Base-by-base conservation (phyloP, 352 stramenopile species). In the Achlya hypogyna region DNA sequence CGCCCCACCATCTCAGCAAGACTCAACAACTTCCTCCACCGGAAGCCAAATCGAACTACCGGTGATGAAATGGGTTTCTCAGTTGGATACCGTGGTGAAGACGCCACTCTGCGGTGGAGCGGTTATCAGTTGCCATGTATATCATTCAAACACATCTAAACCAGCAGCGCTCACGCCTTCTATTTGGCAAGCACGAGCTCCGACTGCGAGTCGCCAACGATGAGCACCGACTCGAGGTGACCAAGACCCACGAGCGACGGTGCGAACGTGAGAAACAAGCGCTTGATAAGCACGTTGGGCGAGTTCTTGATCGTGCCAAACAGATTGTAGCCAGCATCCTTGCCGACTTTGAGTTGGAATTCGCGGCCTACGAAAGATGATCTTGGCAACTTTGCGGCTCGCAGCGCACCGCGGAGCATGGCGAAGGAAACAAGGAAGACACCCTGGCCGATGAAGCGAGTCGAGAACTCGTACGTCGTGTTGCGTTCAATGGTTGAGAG, bases 281-380 rank as follows among this genome's bases (percentile, higher is more conserved):
- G 75, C 67, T 84, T 84, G 31, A 87, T 53, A 22, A 78, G 52
- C 42, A 69, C 72, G 62, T 85, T 87, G 1, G 77, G 79, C 49
- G 78, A 78, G n/a, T 75, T 76, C 52, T 81, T 87, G 64, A 85
- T 56, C 8, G 77, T 84, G 22, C 75, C 82, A 62, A 84, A 83
- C 5, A 87, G 60, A 22, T 63, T 72, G 35, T 72, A 81, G 31
- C 79, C 77, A 12, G 72, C 56, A 9, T 56, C 49, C 25, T 56
- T 56, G 28, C 82, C 77, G 54, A 78, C 76, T 0, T 77, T 74
- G n/a, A 87, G 62, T 29, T 67, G 60, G 51, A 67, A 67, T 23
- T 49, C 28, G 25, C 34, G 8, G 29, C 60, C 60, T 58, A 58
- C 47, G 31, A 16, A 54, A 22, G 10, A 56, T 3, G 12, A 35